Evolutionary conservation across 164 flowering plant species (phyloP).

Genomic region (Tetrastigma voinierianum): DNA sequence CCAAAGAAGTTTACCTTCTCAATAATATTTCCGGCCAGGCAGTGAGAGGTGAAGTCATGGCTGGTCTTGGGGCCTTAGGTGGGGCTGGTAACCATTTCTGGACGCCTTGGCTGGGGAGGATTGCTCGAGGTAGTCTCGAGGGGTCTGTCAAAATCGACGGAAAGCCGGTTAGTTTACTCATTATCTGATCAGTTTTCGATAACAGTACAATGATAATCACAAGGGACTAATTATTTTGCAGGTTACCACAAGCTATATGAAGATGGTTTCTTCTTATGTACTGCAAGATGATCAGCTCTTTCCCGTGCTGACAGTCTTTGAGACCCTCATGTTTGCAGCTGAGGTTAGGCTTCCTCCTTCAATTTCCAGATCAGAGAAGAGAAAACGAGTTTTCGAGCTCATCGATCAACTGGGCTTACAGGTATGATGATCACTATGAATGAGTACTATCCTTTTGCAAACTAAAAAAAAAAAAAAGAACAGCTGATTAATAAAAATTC

Average conservation of each 20-base stretch:
- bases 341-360: constrained; percentile 80
- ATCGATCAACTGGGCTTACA: constrained; percentile 68
- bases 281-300: constrained; percentile 93
- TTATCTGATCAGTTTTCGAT: neutral
- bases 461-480: too few species aligned
- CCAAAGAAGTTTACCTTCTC: constrained; percentile 70
- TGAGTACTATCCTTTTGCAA: too few species aligned
- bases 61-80: constrained; percentile 81
- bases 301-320: constrained; percentile 74
- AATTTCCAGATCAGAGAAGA: constrained; percentile 64
- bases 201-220: neutral
- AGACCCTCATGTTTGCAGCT: constrained; percentile 85
- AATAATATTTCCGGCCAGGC: constrained; percentile 81
- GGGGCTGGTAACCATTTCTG: constrained; percentile 88
- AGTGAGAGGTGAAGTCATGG: constrained; percentile 68
- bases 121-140: constrained; percentile 73
- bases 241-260: constrained; percentile 79
- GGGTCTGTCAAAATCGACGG: constrained; percentile 73
- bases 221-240: constrained; percentile 19
- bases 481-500: too few species aligned
- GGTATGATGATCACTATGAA: constrained; percentile 25
- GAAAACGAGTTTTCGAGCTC: constrained; percentile 58
- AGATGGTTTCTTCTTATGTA: constrained; percentile 75
- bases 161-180: constrained; percentile 36
- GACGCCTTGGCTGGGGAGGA: constrained; percentile 82